These are phyloP conservation scores for Fusarium udum DNA, from an alignment of 2,329 filamentous ascomycete genomes.

Conservation along the genomic window DNA sequence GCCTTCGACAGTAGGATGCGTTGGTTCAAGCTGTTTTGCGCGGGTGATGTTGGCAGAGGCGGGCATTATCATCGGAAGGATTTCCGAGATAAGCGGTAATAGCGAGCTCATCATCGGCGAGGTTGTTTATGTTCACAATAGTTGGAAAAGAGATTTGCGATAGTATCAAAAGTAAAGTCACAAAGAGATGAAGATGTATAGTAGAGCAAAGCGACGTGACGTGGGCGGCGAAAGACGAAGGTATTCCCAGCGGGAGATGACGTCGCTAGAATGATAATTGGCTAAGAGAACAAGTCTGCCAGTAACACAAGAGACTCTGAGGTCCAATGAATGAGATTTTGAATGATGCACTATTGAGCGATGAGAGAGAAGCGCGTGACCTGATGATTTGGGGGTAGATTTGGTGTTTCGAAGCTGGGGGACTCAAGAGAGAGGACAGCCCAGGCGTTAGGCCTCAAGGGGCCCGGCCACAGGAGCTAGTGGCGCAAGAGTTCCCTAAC, in stretches of 20 bases:
- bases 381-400: neutral
- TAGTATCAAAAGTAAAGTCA: neutral
- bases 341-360: neutral
- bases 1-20: slow-evolving; percentile 45
- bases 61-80: slow-evolving; percentile 68
- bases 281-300: neutral
- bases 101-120: slow-evolving; percentile 58
- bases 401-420: slow-evolving; percentile 10
- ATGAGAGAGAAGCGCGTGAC: slow-evolving; percentile 1
- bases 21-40: slow-evolving; percentile 57
- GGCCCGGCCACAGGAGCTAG: slow-evolving; percentile 16
- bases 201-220: neutral
- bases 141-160: neutral
- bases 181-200: neutral
- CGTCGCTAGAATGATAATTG: slow-evolving; percentile 16
- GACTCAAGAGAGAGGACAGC: neutral
- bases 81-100: slow-evolving; percentile 64
- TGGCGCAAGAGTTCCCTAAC: neutral
- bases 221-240: slow-evolving; percentile 26
- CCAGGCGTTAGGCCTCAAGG: slow-evolving; percentile 11
- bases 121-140: neutral
- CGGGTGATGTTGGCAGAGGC: slow-evolving; percentile 65
- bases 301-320: neutral
- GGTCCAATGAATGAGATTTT: neutral
- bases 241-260: slow-evolving; percentile 21